These are phyloP conservation scores for Aspergillus jensenii DNA, from an alignment of 2,329 filamentous ascomycete genomes.

Conservation along the genomic window DNA sequence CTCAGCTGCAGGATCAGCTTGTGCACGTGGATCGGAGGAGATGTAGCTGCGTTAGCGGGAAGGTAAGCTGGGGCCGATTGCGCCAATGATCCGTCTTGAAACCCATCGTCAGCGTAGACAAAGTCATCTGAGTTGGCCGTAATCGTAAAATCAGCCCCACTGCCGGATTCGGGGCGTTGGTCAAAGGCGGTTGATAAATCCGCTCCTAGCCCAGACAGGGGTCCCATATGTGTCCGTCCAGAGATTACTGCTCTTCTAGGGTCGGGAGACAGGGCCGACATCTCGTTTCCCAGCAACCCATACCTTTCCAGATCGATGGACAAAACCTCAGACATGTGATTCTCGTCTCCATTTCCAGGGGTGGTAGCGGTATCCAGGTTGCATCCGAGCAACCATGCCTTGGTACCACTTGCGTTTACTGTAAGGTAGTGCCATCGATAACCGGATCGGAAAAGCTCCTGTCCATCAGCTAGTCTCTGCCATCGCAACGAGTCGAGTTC, in stretches of 20 bases:
- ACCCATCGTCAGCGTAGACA: conserved; percentile 55
- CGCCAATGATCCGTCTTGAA: conserved; percentile 32
- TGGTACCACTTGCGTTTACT: conserved; percentile 90
- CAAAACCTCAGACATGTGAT: conserved; percentile 92
- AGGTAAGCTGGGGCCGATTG: conserved; percentile 34
- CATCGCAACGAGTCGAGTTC: conserved; percentile 85
- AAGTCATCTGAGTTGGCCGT: conserved; percentile 77
- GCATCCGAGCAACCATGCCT: conserved; percentile 94
- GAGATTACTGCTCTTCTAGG: conserved; percentile 50
- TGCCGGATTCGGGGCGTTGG: conserved; percentile 76
- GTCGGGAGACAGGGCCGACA: conserved; percentile 56
- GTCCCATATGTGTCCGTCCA: conserved; percentile 53
- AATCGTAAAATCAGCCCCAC: conserved; percentile 85
- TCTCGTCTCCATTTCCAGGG: conserved; percentile 72
- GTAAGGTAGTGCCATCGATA: conserved; percentile 99
- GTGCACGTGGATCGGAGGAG: conserved; percentile 87
- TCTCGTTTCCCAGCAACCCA: conserved; percentile 80
- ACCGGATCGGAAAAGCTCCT: conserved; percentile 86
- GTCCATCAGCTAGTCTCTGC: conserved; percentile 92
- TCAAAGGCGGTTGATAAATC: conserved; percentile 89
- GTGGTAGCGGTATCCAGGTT: conserved; percentile 71
- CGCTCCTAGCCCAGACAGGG: conserved; percentile 68
- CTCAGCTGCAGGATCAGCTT: conserved; percentile 90
- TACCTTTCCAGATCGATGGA: conserved; percentile 90
- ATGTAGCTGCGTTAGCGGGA: conserved; percentile 53